Percentiles rank a stretch among this genome's conserved stretches.
phyloP scores from a whole-genome alignment of 2,329 filamentous ascomycete genomes.

The Microsporum ferrugineum region DNA sequence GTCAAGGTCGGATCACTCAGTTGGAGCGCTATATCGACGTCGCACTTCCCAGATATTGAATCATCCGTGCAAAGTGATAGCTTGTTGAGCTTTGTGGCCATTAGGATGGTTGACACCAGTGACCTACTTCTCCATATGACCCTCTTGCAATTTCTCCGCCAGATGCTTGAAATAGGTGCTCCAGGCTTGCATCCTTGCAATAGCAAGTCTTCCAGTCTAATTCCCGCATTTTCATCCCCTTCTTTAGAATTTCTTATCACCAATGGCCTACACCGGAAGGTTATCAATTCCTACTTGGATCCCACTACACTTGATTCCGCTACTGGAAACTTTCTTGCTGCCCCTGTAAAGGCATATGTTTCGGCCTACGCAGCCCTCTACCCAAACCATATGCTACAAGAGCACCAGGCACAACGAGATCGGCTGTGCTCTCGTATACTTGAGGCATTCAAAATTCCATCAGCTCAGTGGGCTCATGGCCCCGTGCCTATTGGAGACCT shows the following conservation, averaged over 20 bases:
- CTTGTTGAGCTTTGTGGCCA: conserved; percentile 45
- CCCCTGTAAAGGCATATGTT: conserved; percentile 47
- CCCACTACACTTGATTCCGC: conserved; percentile 39
- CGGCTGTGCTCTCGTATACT: conserved; percentile 39
- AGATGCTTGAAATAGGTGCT: conserved; percentile 38
- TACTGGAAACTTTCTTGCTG: conserved; percentile 44
- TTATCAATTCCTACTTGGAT: conserved; percentile 43
- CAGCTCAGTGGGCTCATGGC: conserved; percentile 41
- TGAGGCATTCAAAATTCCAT: conserved; percentile 35
- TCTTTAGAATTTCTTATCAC: conserved; percentile 43
- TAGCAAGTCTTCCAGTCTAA: conserved; percentile 23
- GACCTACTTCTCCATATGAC: conserved; percentile 52
- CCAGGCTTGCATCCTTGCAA: conserved; percentile 22
- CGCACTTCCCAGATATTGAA: conserved; percentile 45
- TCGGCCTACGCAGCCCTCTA: conserved; percentile 46
- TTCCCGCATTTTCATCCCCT: conserved; percentile 30
- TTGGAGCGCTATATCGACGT: conserved; percentile 42
- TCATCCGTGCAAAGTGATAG: conserved; percentile 28
- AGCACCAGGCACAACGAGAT: conserved; percentile 29
- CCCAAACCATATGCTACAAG: conserved; percentile 43
- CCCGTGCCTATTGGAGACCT: conserved; percentile 46
- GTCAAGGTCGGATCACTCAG: conserved; percentile 43
- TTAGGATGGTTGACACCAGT: conserved; percentile 45
- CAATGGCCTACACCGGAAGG: conserved; percentile 40
- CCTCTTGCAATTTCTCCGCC: conserved; percentile 46